A percentile compares a stretch with the other conserved stretches of the same genome.
Evolutionary conservation across 495 filamentous ascomycete species (phyloP).

Genomic region (Cairneyella variabilis): DNA sequence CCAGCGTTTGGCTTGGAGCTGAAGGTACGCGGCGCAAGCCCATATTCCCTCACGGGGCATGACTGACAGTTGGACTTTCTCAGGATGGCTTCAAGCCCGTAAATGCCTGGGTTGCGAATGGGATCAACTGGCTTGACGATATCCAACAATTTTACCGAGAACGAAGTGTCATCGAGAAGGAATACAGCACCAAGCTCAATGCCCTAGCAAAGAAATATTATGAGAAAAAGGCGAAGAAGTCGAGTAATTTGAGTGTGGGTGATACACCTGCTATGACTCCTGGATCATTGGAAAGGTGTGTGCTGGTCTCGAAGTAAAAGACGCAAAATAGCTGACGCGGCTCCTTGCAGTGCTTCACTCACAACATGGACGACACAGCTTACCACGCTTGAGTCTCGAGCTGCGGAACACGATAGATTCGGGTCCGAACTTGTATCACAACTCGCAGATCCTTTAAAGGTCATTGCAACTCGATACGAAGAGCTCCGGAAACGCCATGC

Average conservation of each 20-base stretch:
- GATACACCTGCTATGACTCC: conserved; percentile 92
- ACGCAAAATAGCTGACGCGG: conserved; percentile 14
- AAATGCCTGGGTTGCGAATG: conserved; percentile 84
- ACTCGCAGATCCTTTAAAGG: conserved; percentile 81
- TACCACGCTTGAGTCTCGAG: conserved; percentile 79
- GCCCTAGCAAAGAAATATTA: conserved; percentile 90
- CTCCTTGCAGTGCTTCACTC: conserved; percentile 65
- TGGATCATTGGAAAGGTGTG: conserved; percentile 83
- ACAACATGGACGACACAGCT: conserved; percentile 97
- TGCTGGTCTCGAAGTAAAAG: background rate
- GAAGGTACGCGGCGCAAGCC: conserved; percentile 57
- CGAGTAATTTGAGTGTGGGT: conserved; percentile 84
- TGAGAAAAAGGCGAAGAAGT: conserved; percentile 92
- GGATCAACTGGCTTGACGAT: conserved; percentile 93
- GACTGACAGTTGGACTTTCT: background rate
- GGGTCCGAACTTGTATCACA: conserved; percentile 68
- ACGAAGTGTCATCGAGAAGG: conserved; percentile 89
- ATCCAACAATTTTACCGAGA: conserved; percentile 97
- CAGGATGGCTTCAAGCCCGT: conserved; percentile 91
- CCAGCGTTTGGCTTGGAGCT: conserved; percentile 86
- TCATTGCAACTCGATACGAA: conserved; percentile 69
- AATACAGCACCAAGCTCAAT: conserved; percentile 84
- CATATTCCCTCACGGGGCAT: background rate
- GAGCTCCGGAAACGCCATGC: conserved; percentile 89
- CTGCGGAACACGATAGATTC: conserved; percentile 83